phyloP scores from a whole-genome alignment of 305 asterid genomes.

The Fraxinus platypoda region DNA sequence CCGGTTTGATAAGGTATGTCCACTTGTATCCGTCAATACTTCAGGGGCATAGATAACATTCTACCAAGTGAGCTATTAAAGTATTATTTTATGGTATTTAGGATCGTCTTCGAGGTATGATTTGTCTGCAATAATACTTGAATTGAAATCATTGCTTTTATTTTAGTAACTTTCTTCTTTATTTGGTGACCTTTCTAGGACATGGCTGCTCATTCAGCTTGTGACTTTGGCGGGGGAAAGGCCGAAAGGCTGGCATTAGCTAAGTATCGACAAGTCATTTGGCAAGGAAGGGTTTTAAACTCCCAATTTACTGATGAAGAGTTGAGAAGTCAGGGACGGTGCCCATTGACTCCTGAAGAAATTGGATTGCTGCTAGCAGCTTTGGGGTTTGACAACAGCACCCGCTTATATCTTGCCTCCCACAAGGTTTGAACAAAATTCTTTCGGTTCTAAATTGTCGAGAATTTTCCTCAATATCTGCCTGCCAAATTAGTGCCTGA shows the following conservation, averaged over 20 bases:
- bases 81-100: neutral
- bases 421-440: constrained; percentile 55
- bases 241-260: constrained; percentile 90
- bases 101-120: neutral
- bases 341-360: constrained; percentile 96
- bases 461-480: neutral
- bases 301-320: constrained; percentile 90
- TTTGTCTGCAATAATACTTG: neutral
- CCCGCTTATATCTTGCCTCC: constrained; percentile 89
- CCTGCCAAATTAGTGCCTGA: neutral
- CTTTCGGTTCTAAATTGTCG: neutral
- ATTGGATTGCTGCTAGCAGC: constrained; percentile 84
- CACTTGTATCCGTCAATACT: neutral
- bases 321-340: constrained; percentile 86
- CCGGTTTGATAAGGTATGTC: constrained; percentile 85
- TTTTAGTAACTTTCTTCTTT: neutral
- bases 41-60: neutral
- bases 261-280: constrained; percentile 81
- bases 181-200: constrained; percentile 45
- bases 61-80: neutral
- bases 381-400: constrained; percentile 78
- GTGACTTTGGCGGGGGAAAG: constrained; percentile 95
- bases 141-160: neutral
- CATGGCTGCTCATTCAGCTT: constrained; percentile 99
- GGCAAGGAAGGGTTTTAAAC: constrained; percentile 94